Evolutionary conservation across 352 stramenopile species (phyloP).

Genomic region (Globisporangium sylvaticum): DNA sequence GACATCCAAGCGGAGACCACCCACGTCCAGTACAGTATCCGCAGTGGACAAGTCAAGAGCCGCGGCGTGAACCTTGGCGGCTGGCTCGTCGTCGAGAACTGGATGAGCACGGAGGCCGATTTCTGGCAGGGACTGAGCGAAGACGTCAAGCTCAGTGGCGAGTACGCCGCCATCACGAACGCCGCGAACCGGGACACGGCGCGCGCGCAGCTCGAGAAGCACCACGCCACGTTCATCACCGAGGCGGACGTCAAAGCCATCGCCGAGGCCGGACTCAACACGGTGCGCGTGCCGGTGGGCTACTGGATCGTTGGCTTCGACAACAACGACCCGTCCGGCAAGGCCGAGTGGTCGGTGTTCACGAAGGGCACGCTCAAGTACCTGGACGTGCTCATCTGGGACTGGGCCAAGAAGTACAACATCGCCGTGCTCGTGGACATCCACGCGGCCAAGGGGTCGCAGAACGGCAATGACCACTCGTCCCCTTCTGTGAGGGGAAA

Average conservation of each 20-base stretch:
- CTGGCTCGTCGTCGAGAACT: constrained; percentile 79
- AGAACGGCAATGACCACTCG: constrained; percentile 74
- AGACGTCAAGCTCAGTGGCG: constrained; percentile 32
- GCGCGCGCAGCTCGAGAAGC: constrained; percentile 31
- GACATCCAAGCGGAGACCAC: background rate
- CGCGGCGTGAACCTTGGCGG: constrained; percentile 72
- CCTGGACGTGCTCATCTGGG: constrained; percentile 35
- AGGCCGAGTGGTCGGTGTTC: constrained; percentile 45
- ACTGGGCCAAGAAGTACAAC: constrained; percentile 50
- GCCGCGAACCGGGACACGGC: constrained; percentile 31
- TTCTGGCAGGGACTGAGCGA: constrained; percentile 51
- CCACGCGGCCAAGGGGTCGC: constrained; percentile 64
- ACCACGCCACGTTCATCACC: constrained; percentile 69
- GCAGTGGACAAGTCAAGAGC: constrained; percentile 36
- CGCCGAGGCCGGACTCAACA: constrained; percentile 62
- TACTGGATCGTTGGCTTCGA: constrained; percentile 80
- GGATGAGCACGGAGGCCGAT: constrained; percentile 61
- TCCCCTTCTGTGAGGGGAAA: constrained; percentile 40
- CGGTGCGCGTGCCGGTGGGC: constrained; percentile 68
- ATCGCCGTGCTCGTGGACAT: constrained; percentile 54
- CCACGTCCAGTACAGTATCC: constrained; percentile 64
- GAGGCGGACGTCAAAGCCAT: constrained; percentile 65
- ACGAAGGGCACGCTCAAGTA: constrained; percentile 42
- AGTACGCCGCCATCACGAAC: constrained; percentile 61
- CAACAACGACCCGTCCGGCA: constrained; percentile 36